These are phyloP conservation scores for Boeremia lycopersici DNA, from an alignment of 2,329 filamentous ascomycete genomes.

Conservation along the genomic window DNA sequence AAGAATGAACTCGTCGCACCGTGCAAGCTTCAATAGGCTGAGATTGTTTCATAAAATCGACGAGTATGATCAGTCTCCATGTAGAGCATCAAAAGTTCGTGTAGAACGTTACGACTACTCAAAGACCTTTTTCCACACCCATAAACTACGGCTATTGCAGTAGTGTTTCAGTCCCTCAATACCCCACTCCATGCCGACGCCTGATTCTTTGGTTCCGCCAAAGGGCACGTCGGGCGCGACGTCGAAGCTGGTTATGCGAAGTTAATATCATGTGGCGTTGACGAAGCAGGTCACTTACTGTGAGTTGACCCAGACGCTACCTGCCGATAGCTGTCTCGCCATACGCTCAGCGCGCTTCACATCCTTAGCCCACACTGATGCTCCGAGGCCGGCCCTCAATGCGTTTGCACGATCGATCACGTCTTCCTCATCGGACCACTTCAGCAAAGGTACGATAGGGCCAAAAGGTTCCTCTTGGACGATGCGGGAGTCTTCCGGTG, in stretches of 20 bases:
- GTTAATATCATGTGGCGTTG: not conserved
- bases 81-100: too few species aligned
- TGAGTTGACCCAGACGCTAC: constrained; percentile 61
- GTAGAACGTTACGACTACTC: not conserved
- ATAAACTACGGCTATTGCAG: constrained; percentile 25
- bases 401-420: constrained; percentile 55
- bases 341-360: constrained; percentile 52
- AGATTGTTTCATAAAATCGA: too few species aligned
- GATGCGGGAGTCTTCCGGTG: constrained; percentile 60
- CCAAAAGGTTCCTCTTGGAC: constrained; percentile 67
- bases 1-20: too few species aligned
- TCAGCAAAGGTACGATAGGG: constrained; percentile 67
- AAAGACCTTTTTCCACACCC: constrained; percentile 29
- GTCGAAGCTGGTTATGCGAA: constrained; percentile 16
- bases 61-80: too few species aligned
- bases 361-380: constrained; percentile 54
- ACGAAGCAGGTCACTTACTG: constrained; percentile 23
- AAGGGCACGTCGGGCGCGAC: constrained; percentile 56
- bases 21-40: too few species aligned
- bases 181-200: constrained; percentile 71
- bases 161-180: constrained; percentile 37
- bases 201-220: constrained; percentile 77
- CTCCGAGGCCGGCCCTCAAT: constrained; percentile 56
- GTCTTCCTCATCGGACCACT: constrained; percentile 62
- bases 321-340: constrained; percentile 54